Evolutionary conservation across 768 basidiomycete species (phyloP).

Genomic region (Trametes cinnabarina): DNA sequence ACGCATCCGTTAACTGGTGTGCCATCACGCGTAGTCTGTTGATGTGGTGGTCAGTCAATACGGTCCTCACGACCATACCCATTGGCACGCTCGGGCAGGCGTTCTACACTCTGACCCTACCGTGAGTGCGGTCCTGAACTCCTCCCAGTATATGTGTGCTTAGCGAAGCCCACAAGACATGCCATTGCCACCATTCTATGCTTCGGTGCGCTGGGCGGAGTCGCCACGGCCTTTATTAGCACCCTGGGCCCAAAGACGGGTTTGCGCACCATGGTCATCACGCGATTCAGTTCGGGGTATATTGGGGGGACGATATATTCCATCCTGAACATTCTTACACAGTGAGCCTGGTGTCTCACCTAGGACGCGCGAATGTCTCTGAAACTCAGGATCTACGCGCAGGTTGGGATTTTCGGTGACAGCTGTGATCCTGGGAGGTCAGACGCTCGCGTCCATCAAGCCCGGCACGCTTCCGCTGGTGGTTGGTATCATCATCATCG

Average conservation of each 20-base stretch:
- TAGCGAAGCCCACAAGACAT: conserved; percentile 31
- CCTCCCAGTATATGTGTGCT: not conserved
- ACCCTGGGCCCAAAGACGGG: conserved; percentile 54
- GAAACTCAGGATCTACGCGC: not conserved
- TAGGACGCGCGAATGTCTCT: not conserved
- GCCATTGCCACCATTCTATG: conserved; percentile 44
- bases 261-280: conserved; percentile 53
- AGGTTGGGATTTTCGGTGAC: conserved; percentile 49
- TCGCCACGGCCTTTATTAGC: conserved; percentile 48
- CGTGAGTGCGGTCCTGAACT: conserved; percentile 27
- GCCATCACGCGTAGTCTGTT: conserved; percentile 33
- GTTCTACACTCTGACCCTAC: conserved; percentile 47
- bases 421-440: conserved; percentile 53
- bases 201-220: conserved; percentile 44
- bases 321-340: conserved; percentile 51
- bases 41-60: conserved; percentile 53
- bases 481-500: conserved; percentile 48
- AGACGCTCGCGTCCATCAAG: conserved; percentile 47
- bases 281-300: conserved; percentile 48
- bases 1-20: not conserved
- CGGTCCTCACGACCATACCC: conserved; percentile 42
- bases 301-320: conserved; percentile 49
- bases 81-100: conserved; percentile 50
- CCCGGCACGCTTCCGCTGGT: conserved; percentile 43
- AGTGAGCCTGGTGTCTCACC: conserved; percentile 18